These are phyloP conservation scores for Apiospora arundinis DNA, from an alignment of 2,329 filamentous ascomycete genomes.

Conservation along the genomic window DNA sequence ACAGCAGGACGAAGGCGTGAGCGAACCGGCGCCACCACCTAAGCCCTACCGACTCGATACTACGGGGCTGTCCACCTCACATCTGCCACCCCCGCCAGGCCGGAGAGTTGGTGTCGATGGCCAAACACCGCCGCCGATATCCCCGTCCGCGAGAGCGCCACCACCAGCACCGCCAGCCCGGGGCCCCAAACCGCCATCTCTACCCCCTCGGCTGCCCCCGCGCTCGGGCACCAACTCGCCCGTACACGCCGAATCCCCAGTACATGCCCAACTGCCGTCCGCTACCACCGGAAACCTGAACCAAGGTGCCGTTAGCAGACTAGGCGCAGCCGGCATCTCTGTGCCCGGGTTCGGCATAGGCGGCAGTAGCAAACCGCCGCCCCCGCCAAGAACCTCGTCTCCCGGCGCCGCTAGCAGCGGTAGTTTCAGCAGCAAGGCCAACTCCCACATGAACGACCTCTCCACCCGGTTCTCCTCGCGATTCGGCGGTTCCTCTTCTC, in stretches of 20 bases:
- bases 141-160: slow-evolving; percentile 37
- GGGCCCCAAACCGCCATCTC: slow-evolving; percentile 50
- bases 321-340: slow-evolving; percentile 77
- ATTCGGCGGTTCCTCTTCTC: slow-evolving; percentile 47
- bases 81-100: slow-evolving; percentile 74
- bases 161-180: slow-evolving; percentile 35
- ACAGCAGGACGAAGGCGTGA: slow-evolving; percentile 27
- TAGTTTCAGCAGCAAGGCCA: slow-evolving; percentile 22
- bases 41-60: slow-evolving; percentile 74
- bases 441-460: slow-evolving; percentile 66
- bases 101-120: slow-evolving; percentile 52
- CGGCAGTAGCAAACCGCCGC: slow-evolving; percentile 45
- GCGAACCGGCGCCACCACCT: slow-evolving; percentile 52
- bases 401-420: slow-evolving; percentile 24
- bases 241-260: slow-evolving; percentile 43
- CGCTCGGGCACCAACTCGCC: slow-evolving; percentile 57
- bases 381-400: slow-evolving; percentile 32
- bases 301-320: slow-evolving; percentile 65
- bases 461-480: slow-evolving; percentile 70
- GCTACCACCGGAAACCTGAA: slow-evolving; percentile 45
- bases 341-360: slow-evolving; percentile 80
- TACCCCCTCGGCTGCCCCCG: slow-evolving; percentile 76
- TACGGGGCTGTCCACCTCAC: slow-evolving; percentile 71
- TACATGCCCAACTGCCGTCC: slow-evolving; percentile 19
- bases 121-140: slow-evolving; percentile 39